Percentiles rank a stretch among this genome's conserved stretches.
Conservation (phyloP, 768 basidiomycete species). For the Pluteus cervinus region DNA sequence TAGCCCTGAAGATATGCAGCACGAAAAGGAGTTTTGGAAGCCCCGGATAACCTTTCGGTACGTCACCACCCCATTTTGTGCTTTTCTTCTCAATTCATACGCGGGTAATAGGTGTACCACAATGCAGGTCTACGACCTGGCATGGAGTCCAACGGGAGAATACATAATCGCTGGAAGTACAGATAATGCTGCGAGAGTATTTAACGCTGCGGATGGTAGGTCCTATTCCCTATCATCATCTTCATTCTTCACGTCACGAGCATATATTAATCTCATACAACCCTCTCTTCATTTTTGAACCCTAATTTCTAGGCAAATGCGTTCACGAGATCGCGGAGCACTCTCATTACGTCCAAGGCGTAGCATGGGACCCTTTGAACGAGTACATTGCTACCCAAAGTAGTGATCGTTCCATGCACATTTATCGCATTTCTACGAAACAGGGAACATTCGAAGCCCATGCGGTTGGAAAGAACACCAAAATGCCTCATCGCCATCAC, state of each 20-base stretch:
- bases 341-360: conserved; percentile 95
- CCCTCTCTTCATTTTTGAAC: background rate
- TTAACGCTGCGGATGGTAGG: conserved; percentile 67
- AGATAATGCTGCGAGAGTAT: conserved; percentile 89
- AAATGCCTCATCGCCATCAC: conserved; percentile 64
- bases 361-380: conserved; percentile 97
- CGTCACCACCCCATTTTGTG: conserved; percentile 15
- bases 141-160: conserved; percentile 95
- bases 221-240: conserved; percentile 3
- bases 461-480: conserved; percentile 83
- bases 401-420: conserved; percentile 93
- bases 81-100: background rate
- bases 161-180: conserved; percentile 96
- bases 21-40: conserved; percentile 96
- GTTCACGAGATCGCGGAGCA: conserved; percentile 91
- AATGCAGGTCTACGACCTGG: conserved; percentile 96
- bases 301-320: conserved; percentile 61
- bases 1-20: conserved; percentile 69
- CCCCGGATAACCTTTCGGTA: conserved; percentile 80
- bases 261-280: conserved; percentile 1
- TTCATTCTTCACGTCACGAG: conserved; percentile 10
- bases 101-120: conserved; percentile 65
- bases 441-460: conserved; percentile 85
- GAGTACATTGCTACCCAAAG: conserved; percentile 98
- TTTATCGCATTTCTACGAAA: conserved; percentile 78